Conservation (phyloP, 345 rosid species). For the Iberis pinnata region DNA sequence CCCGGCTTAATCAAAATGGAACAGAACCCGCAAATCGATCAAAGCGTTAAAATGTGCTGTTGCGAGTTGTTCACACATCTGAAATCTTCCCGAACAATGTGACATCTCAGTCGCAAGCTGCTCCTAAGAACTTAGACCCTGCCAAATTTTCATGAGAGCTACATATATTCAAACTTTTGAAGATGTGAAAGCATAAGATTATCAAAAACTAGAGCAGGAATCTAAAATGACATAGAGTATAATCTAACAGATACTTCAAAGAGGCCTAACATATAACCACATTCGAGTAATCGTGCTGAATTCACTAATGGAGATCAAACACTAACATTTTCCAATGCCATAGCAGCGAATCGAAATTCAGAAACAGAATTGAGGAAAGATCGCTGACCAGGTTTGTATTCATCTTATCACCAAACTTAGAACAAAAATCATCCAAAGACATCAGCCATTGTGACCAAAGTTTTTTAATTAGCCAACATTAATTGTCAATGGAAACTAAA, state of each 20-base stretch:
- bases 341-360: background rate
- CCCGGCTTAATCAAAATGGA: slow-evolving; percentile 6
- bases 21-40: slow-evolving; percentile 7
- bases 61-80: slow-evolving; percentile 17
- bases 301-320: background rate
- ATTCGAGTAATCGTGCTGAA: background rate
- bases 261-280: background rate
- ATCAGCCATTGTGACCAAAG: background rate
- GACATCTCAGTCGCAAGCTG: slow-evolving; percentile 9
- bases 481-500: too few species aligned
- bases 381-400: slow-evolving; percentile 1
- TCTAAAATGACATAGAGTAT: background rate
- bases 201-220: background rate
- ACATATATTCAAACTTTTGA: background rate
- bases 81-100: slow-evolving; percentile 18
- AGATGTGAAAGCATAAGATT: background rate
- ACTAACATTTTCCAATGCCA: background rate
- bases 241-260: background rate
- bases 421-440: slow-evolving; percentile 2
- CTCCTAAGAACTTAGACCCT: slow-evolving; percentile 26
- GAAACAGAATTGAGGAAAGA: background rate
- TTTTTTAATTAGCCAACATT: too few species aligned
- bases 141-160: slow-evolving; percentile 17
- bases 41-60: slow-evolving; percentile 6
- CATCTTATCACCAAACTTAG: slow-evolving; percentile 8